phyloP scores from a whole-genome alignment of 805 yeast genomes.

The Debaryomyces hansenii region DNA sequence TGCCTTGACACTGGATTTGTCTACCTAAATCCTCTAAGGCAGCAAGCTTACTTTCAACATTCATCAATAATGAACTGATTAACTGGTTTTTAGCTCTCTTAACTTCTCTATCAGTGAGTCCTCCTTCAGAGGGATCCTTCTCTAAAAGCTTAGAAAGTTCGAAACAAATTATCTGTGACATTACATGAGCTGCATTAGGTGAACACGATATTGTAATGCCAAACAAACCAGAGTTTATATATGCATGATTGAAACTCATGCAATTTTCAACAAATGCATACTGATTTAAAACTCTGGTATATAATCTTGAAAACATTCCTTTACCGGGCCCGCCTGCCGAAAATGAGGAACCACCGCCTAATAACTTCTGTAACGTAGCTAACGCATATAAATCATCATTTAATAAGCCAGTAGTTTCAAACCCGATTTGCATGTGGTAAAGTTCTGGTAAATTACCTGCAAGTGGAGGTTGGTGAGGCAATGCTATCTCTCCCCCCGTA shows the following conservation, averaged over 20 bases:
- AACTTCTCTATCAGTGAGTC: conserved; percentile 70
- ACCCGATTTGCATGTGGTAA: conserved; percentile 82
- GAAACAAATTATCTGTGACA: conserved; percentile 71
- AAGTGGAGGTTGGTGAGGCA: conserved; percentile 41
- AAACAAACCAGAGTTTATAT: conserved; percentile 86
- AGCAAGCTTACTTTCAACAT: conserved; percentile 89
- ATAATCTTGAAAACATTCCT: conserved; percentile 95
- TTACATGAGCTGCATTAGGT: conserved; percentile 81
- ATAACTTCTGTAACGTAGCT: conserved; percentile 82
- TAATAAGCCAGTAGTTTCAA: conserved; percentile 80
- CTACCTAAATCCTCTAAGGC: conserved; percentile 94
- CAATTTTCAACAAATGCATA: conserved; percentile 91
- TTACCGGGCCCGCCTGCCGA: conserved; percentile 99
- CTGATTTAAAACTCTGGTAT: conserved; percentile 87
- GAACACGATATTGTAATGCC: conserved; percentile 84
- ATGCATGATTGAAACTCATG: conserved; percentile 83
- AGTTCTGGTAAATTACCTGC: conserved; percentile 66
- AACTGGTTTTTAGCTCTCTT: conserved; percentile 90
- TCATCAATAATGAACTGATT: conserved; percentile 84
- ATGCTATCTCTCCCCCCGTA: conserved; percentile 49
- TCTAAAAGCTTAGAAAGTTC: conserved; percentile 39
- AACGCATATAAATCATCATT: conserved; percentile 87
- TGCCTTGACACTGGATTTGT: conserved; percentile 84
- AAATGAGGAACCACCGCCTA: conserved; percentile 97
- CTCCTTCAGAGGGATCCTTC: conserved; percentile 44